Evolutionary conservation across 2,329 filamentous ascomycete species (phyloP).

Genomic region (Aspergillus pseudonomiae): DNA sequence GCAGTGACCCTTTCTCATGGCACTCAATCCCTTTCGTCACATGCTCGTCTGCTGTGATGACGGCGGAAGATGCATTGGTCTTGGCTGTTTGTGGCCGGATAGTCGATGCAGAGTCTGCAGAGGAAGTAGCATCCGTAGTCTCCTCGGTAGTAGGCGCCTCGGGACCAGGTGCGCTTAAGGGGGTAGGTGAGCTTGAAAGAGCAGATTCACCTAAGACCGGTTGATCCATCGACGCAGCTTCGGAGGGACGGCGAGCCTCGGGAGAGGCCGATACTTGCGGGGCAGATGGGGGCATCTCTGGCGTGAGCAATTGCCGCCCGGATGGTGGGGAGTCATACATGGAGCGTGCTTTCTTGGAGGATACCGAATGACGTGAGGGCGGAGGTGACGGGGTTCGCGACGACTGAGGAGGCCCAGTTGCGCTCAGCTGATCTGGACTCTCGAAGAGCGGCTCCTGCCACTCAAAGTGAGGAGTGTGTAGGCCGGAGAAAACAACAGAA

Average conservation of each 20-base stretch:
- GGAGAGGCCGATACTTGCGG: slow-evolving; percentile 9
- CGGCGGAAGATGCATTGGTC: slow-evolving; percentile 30
- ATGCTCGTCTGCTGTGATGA: slow-evolving; percentile 72
- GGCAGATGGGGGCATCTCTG: slow-evolving; percentile 12
- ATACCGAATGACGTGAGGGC: slow-evolving; percentile 20
- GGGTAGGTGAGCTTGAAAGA: neutral
- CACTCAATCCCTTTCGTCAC: slow-evolving; percentile 86
- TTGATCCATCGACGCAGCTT: slow-evolving; percentile 10
- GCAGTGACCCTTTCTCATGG: slow-evolving; percentile 83
- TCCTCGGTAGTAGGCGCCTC: slow-evolving; percentile 26
- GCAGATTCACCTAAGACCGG: neutral
- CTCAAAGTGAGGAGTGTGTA: slow-evolving; percentile 58
- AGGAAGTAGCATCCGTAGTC: slow-evolving; percentile 53
- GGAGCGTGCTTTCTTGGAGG: slow-evolving; percentile 33
- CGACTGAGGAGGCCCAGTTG: slow-evolving; percentile 25
- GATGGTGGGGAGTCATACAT: slow-evolving; percentile 31
- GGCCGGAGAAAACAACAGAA: slow-evolving; percentile 62
- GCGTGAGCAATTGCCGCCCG: slow-evolving; percentile 19
- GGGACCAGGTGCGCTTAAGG: neutral
- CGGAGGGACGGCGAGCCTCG: slow-evolving; percentile 13
- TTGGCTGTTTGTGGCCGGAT: slow-evolving; percentile 42
- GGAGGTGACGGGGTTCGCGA: slow-evolving; percentile 39
- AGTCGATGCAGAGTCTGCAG: slow-evolving; percentile 68
- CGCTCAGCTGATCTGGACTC: slow-evolving; percentile 37
- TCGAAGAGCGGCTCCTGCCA: slow-evolving; percentile 64